Conservation (phyloP, 371 early-diverging fungal species). For the Fennellomyces sp. region DNA sequence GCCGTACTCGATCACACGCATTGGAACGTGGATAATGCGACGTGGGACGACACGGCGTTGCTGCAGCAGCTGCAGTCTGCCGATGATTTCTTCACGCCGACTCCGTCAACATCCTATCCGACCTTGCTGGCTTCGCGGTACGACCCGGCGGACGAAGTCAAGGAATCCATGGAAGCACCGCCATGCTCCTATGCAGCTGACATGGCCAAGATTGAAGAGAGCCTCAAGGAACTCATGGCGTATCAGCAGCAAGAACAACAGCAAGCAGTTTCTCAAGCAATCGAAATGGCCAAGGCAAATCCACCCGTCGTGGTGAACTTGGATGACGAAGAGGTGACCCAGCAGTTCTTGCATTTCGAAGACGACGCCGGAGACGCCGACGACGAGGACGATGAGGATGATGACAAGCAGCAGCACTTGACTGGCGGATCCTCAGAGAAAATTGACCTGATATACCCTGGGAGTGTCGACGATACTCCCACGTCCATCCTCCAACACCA, state of each 20-base stretch:
- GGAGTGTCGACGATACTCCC: constrained; percentile 6
- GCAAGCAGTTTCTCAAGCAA: constrained; percentile 50
- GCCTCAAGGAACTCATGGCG: constrained; percentile 12
- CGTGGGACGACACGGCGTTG: not conserved
- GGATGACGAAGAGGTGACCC: constrained; percentile 25
- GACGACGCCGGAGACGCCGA: constrained; percentile 15
- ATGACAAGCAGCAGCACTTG: not conserved
- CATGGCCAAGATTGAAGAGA: constrained; percentile 11
- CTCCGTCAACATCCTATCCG: constrained; percentile 15
- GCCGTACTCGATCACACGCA: not conserved
- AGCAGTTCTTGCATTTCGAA: constrained; percentile 21
- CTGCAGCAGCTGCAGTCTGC: not conserved
- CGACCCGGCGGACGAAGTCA: constrained; percentile 11
- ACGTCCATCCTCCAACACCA: constrained; percentile 10
- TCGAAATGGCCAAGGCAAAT: constrained; percentile 18
- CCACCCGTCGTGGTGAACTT: constrained; percentile 23
- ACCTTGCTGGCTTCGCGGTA: constrained; percentile 22
- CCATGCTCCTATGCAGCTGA: not conserved
- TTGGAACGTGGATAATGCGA: not conserved
- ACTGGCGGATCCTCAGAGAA: not conserved
- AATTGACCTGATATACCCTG: not conserved
- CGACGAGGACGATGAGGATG: constrained; percentile 3
- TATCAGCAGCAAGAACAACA: constrained; percentile 16
- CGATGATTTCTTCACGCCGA: not conserved
- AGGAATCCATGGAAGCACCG: not conserved